These are phyloP conservation scores for Diversispora epigaea DNA, from an alignment of 192 early-diverging fungal species.

Conservation along the genomic window DNA sequence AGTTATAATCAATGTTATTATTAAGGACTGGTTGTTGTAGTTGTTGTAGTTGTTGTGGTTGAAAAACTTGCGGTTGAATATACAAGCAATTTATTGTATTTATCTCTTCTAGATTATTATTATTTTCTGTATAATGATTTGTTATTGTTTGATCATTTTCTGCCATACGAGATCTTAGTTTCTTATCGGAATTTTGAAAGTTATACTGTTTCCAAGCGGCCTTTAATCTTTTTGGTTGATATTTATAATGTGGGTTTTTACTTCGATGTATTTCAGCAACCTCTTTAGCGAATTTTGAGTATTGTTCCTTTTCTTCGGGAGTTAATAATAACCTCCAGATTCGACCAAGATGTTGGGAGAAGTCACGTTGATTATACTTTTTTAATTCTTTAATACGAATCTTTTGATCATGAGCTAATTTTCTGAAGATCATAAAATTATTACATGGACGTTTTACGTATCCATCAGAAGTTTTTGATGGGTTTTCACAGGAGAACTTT, in stretches of 20 bases:
- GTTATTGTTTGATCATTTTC: too few relatives aligned
- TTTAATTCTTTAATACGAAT: not conserved
- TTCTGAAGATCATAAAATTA: slow-evolving; percentile 5
- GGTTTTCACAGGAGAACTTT: not conserved
- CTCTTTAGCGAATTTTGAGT: not conserved
- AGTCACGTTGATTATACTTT: not conserved
- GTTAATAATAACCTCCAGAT: not conserved
- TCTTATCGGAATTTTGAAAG: too few relatives aligned
- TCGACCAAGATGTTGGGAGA: not conserved
- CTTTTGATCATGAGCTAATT: slow-evolving; percentile 10
- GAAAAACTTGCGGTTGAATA: too few relatives aligned
- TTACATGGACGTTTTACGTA: not conserved
- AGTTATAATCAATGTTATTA: too few relatives aligned
- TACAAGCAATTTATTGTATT: too few relatives aligned
- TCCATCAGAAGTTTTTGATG: not conserved
- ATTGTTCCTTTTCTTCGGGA: not conserved
- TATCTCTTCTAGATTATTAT: too few relatives aligned
- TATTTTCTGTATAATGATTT: too few relatives aligned
- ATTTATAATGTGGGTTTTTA: not conserved
- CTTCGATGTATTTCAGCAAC: not conserved
- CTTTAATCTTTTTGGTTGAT: not conserved
- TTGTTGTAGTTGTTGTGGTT: too few relatives aligned
- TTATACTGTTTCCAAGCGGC: slow-evolving; percentile 4
- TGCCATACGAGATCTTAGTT: too few relatives aligned
- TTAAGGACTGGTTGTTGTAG: too few relatives aligned